Percentiles rank a stretch among this genome's conserved stretches.
phyloP scores from a whole-genome alignment of 371 early-diverging fungal species.

The Synchytrium microbalum region DNA sequence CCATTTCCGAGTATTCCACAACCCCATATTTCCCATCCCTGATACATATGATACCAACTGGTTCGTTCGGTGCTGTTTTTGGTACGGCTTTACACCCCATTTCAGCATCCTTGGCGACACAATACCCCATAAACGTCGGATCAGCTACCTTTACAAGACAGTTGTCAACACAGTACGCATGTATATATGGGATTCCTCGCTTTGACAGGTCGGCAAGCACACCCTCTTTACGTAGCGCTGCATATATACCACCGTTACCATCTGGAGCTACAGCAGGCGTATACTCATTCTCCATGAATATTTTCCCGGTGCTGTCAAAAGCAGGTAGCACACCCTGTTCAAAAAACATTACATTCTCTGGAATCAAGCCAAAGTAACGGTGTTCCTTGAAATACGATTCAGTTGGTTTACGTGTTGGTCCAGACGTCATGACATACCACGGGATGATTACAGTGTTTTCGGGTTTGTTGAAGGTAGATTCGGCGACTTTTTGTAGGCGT shows the following conservation, averaged over 20 bases:
- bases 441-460: conserved; percentile 57
- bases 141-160: conserved; percentile 89
- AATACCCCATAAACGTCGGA: conserved; percentile 86
- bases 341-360: conserved; percentile 79
- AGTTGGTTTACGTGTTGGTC: conserved; percentile 78
- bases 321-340: conserved; percentile 71
- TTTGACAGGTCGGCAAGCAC: conserved; percentile 64
- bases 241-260: conserved; percentile 86
- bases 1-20: conserved; percentile 94
- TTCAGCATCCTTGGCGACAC: conserved; percentile 71
- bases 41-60: conserved; percentile 90
- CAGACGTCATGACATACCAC: conserved; percentile 95
- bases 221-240: conserved; percentile 68
- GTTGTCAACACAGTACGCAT: conserved; percentile 94
- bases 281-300: conserved; percentile 73
- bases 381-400: conserved; percentile 62
- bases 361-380: conserved; percentile 73
- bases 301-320: conserved; percentile 72
- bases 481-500: conserved; percentile 67
- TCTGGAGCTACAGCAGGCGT: conserved; percentile 76
- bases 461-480: conserved; percentile 16
- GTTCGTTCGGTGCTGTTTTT: conserved; percentile 74
- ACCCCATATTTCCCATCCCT: conserved; percentile 76
- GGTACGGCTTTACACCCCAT: conserved; percentile 92
- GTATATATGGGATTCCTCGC: conserved; percentile 74